A percentile compares a stretch with the other conserved stretches of the same genome.
phyloP scores from a whole-genome alignment of 2,329 filamentous ascomycete species.

The Endothia cerciana region DNA sequence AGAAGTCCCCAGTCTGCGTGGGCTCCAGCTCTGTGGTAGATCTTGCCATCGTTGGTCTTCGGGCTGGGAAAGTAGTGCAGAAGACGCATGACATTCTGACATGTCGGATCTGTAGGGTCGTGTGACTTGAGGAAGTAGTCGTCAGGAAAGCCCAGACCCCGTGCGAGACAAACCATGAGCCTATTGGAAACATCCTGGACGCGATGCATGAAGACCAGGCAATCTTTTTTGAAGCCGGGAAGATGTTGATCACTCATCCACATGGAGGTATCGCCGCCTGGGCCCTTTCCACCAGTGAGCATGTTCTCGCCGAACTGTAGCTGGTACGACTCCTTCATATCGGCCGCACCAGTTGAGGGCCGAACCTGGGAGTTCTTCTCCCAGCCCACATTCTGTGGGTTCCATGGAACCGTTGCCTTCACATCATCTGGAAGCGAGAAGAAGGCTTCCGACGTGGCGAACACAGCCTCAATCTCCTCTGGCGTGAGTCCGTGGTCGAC shows the following conservation, averaged over 20 bases:
- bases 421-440: slow-evolving; percentile 53
- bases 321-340: slow-evolving; percentile 62
- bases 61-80: slow-evolving; percentile 32
- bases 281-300: slow-evolving; percentile 30
- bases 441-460: slow-evolving; percentile 44
- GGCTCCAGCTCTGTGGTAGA: slow-evolving; percentile 58
- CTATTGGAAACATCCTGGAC: slow-evolving; percentile 52
- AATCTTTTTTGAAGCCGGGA: slow-evolving; percentile 53
- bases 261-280: slow-evolving; percentile 28
- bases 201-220: slow-evolving; percentile 37
- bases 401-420: slow-evolving; percentile 57
- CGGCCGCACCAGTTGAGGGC: slow-evolving; percentile 57
- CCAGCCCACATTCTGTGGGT: slow-evolving; percentile 56
- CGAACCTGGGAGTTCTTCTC: slow-evolving; percentile 60
- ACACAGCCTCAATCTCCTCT: slow-evolving; percentile 49
- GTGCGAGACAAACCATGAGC: slow-evolving; percentile 59
- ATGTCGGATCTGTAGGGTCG: slow-evolving; percentile 50
- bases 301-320: slow-evolving; percentile 52
- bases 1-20: slow-evolving; percentile 63
- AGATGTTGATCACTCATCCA: slow-evolving; percentile 41
- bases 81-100: slow-evolving; percentile 58
- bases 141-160: slow-evolving; percentile 56
- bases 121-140: slow-evolving; percentile 58
- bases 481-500: slow-evolving; percentile 50
- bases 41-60: slow-evolving; percentile 32